phyloP scores from a whole-genome alignment of 1,139 yeast species.

The Pichia sp. region DNA sequence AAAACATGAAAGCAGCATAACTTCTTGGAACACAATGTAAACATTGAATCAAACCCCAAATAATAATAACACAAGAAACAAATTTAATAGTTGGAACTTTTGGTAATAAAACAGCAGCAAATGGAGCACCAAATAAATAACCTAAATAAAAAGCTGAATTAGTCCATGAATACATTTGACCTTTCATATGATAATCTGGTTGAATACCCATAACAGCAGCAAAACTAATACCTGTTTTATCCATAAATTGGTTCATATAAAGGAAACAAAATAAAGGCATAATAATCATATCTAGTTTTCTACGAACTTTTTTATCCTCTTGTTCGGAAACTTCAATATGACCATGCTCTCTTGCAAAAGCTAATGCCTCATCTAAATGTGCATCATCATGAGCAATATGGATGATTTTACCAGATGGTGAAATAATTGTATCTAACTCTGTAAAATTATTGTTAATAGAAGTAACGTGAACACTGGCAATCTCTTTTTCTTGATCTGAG shows the following conservation, averaged over 20 bases:
- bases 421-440: no score
- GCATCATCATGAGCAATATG: no score
- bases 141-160: constrained; percentile 52
- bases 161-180: constrained; percentile 47
- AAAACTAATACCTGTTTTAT: constrained; percentile 51
- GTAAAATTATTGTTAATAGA: no score
- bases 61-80: constrained; percentile 32
- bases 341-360: no score
- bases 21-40: constrained; percentile 37
- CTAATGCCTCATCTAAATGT: no score
- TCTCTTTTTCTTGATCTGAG: no score
- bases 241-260: constrained; percentile 56
- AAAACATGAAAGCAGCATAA: constrained; percentile 34
- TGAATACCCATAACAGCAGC: constrained; percentile 52
- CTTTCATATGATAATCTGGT: constrained; percentile 41
- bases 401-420: no score
- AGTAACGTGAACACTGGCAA: no score
- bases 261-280: constrained; percentile 49
- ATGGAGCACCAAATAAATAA: constrained; percentile 40
- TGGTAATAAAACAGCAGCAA: constrained; percentile 38
- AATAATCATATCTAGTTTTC: constrained; percentile 48
- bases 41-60: constrained; percentile 41
- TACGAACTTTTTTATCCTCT: constrained; percentile 32
- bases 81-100: constrained; percentile 37
- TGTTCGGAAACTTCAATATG: not conserved